These are phyloP conservation scores for Penicillium riverlandense DNA, from an alignment of 495 filamentous ascomycete genomes.

Conservation along the genomic window DNA sequence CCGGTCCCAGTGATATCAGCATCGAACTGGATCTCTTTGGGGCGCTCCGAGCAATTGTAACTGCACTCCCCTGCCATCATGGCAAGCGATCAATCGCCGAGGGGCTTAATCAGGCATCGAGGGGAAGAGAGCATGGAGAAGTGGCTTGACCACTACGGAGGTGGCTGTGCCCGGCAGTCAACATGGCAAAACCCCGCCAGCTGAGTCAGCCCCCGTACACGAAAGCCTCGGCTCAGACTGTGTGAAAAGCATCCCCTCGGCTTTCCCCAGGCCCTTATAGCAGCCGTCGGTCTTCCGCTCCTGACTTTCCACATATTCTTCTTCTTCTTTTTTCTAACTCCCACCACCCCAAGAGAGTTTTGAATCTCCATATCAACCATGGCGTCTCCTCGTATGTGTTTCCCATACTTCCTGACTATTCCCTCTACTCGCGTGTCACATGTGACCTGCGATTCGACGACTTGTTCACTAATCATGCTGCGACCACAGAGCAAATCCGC, in stretches of 20 bases:
- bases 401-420: not conserved
- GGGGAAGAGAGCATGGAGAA: too few species aligned
- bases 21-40: too few species aligned
- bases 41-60: too few species aligned
- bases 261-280: constrained; percentile 10
- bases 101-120: too few species aligned
- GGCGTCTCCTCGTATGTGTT: constrained; percentile 72
- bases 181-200: not conserved
- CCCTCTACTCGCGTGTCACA: constrained; percentile 5
- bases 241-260: constrained; percentile 7
- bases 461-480: not conserved
- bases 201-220: not conserved
- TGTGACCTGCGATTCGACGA: constrained; percentile 3
- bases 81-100: too few species aligned
- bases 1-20: too few species aligned
- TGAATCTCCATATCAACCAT: constrained; percentile 39
- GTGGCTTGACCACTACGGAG: too few species aligned
- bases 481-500: constrained; percentile 64
- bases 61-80: too few species aligned
- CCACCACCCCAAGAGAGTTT: constrained; percentile 2
- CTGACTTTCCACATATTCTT: constrained; percentile 13
- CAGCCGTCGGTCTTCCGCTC: not conserved
- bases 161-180: too few species aligned
- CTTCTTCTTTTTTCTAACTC: constrained; percentile 1
- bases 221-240: constrained; percentile 2